phyloP scores from a whole-genome alignment of 2,329 filamentous ascomycete species.

The Neonectria coccinea region DNA sequence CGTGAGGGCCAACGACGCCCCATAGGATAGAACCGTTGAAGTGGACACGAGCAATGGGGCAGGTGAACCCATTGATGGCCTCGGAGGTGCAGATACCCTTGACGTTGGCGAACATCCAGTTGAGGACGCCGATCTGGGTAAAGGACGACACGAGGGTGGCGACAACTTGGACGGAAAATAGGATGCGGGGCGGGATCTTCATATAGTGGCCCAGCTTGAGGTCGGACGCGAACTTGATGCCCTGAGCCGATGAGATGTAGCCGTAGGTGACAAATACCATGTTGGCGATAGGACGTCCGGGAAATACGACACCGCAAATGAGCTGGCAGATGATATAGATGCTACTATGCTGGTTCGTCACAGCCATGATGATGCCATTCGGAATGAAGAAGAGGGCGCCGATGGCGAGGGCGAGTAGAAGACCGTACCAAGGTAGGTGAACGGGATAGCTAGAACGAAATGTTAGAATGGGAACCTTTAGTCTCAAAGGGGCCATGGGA shows the following conservation, averaged over 20 bases:
- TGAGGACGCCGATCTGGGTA: slow-evolving; percentile 85
- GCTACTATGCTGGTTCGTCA: slow-evolving; percentile 89
- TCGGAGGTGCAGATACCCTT: slow-evolving; percentile 80
- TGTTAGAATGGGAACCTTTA: slow-evolving; percentile 25
- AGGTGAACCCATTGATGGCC: slow-evolving; percentile 89
- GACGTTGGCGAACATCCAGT: slow-evolving; percentile 89
- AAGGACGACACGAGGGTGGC: slow-evolving; percentile 81
- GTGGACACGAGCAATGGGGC: slow-evolving; percentile 86
- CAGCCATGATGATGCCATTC: slow-evolving; percentile 92
- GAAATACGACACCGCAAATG: slow-evolving; percentile 84
- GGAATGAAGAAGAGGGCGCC: slow-evolving; percentile 88
- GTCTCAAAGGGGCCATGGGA: not conserved
- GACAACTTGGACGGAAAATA: slow-evolving; percentile 82
- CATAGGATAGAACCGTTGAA: slow-evolving; percentile 92
- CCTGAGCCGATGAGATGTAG: slow-evolving; percentile 89
- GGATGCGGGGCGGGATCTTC: slow-evolving; percentile 84
- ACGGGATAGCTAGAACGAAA: slow-evolving; percentile 74
- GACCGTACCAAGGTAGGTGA: slow-evolving; percentile 87
- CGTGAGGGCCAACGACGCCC: slow-evolving; percentile 85
- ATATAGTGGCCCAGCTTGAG: slow-evolving; percentile 90
- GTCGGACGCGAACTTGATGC: slow-evolving; percentile 89
- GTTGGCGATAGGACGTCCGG: slow-evolving; percentile 86
- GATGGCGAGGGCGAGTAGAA: slow-evolving; percentile 81
- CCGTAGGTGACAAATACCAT: slow-evolving; percentile 96
- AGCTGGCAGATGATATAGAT: slow-evolving; percentile 90